phyloP scores from a whole-genome alignment of 164 flowering plant genomes.

The Brasenia schreberi region DNA sequence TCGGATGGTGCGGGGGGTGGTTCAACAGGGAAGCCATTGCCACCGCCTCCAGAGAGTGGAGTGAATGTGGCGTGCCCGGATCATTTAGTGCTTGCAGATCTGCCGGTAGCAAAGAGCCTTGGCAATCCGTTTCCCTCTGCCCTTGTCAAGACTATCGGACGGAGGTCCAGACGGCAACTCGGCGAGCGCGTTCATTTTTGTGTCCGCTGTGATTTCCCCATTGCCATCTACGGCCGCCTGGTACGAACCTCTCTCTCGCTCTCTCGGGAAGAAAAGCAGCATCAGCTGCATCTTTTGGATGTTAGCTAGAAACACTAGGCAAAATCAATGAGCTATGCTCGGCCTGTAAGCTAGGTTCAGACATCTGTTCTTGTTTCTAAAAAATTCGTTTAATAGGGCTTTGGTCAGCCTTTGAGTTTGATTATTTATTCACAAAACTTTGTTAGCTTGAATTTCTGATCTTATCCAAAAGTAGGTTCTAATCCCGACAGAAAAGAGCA shows the following conservation, averaged over 20 bases:
- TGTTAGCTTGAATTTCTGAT: no score
- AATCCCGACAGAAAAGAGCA: no score
- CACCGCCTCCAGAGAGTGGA: conserved; percentile 35
- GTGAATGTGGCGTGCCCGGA: conserved; percentile 97
- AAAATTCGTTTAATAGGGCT: no score
- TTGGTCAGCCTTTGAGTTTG: no score
- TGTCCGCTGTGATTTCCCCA: conserved; percentile 94
- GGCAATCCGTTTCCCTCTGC: conserved; percentile 37
- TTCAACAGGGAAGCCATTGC: conserved; percentile 7
- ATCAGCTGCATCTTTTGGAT: no score
- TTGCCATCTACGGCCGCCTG: conserved; percentile 93
- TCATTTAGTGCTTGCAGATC: conserved; percentile 88
- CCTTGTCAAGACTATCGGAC: conserved; percentile 64
- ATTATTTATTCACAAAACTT: no score
- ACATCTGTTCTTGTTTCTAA: no score
- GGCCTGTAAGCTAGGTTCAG: no score
- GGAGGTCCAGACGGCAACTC: conserved; percentile 80
- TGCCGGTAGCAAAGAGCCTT: conserved; percentile 87
- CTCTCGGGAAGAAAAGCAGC: no score
- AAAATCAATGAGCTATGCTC: no score
- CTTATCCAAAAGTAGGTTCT: no score
- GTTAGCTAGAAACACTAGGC: no score
- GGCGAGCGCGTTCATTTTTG: conserved; percentile 94
- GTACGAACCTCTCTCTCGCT: conserved; percentile 20
- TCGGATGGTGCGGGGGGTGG: conserved; percentile 35